Percentiles rank a stretch among this genome's conserved stretches.
Evolutionary conservation across 305 asterid species (phyloP).

Genomic region (Solanum aculeatissimum): DNA sequence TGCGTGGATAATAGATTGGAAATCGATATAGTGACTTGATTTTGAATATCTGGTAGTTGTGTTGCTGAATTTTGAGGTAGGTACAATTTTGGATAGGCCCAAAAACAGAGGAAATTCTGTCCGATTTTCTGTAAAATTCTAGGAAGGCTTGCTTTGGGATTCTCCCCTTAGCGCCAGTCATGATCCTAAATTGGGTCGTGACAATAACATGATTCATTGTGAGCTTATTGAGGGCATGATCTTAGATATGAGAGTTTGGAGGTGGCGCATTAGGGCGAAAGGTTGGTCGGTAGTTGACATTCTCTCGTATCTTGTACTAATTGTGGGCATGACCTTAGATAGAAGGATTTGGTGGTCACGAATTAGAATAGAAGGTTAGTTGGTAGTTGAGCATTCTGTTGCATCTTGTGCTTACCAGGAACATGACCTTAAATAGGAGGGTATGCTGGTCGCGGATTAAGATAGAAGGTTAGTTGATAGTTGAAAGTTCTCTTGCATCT

Average conservation of each 20-base stretch:
- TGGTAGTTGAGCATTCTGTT: not conserved
- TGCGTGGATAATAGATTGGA: too few species aligned
- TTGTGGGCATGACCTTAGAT: not conserved
- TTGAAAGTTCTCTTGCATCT: not conserved
- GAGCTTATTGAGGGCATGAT: not conserved
- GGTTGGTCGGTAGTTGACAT: not conserved
- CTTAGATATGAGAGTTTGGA: not conserved
- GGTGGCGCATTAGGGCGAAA: not conserved
- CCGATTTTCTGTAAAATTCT: too few species aligned
- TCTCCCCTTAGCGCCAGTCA: too few species aligned
- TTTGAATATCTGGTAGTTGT: too few species aligned
- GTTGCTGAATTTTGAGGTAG: too few species aligned
- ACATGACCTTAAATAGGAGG: not conserved
- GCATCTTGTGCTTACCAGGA: not conserved
- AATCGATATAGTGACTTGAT: too few species aligned
- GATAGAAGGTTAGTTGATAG: not conserved
- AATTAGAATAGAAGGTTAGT: not conserved
- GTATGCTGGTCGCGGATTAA: not conserved
- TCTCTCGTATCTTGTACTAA: not conserved
- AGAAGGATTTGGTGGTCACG: not conserved
- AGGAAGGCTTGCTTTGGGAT: too few species aligned
- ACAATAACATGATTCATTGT: not conserved
- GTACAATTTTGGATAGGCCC: too few species aligned
- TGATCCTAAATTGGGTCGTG: too few species aligned
- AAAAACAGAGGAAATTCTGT: too few species aligned